Conservation (phyloP, 2,329 filamentous ascomycete species). For the Teratosphaeria viscida region DNA sequence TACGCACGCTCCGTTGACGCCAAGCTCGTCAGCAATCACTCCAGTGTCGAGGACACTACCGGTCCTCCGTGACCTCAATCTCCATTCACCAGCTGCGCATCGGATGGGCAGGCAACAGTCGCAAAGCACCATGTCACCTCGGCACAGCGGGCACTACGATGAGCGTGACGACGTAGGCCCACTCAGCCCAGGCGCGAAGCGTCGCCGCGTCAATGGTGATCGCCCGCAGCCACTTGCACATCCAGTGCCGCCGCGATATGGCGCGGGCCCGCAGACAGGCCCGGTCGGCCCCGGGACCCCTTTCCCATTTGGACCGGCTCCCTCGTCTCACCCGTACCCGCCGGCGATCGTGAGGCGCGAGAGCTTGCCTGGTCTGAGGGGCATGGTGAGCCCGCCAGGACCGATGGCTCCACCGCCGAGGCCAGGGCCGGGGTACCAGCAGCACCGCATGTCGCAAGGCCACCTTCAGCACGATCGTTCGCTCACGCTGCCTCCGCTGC, state of each 20-base stretch:
- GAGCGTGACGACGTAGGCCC: conserved; percentile 34
- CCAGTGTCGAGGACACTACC: conserved; percentile 27
- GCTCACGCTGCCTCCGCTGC: conserved; percentile 44
- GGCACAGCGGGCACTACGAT: conserved; percentile 13
- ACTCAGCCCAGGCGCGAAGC: conserved; percentile 48
- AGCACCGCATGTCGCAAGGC: conserved; percentile 24
- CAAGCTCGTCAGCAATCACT: conserved; percentile 18
- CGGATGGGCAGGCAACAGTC: conserved; percentile 11
- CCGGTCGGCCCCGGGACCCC: conserved; percentile 27
- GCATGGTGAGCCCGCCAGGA: conserved; percentile 23
- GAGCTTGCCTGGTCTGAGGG: conserved; percentile 32
- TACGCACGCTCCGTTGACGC: conserved; percentile 21
- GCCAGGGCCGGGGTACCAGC: conserved; percentile 27
- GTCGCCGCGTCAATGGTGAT: conserved; percentile 48
- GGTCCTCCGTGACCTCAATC: conserved; percentile 24
- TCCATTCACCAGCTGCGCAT: conserved; percentile 25
- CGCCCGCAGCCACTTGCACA: conserved; percentile 31
- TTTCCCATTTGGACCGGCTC: conserved; percentile 28
- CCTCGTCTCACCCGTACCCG: conserved; percentile 33
- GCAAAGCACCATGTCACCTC: conserved; percentile 24
- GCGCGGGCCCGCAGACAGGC: conserved; percentile 6
- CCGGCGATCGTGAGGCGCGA: conserved; percentile 25
- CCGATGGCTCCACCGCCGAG: conserved; percentile 45
- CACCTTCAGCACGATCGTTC: conserved; percentile 34
- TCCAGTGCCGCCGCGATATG: conserved; percentile 21